Evolutionary conservation across 1,284 basidiomycete species (phyloP), one percentile per base, ranked within the genome.

Genomic region (Ceratobasidium sp.): DNA sequence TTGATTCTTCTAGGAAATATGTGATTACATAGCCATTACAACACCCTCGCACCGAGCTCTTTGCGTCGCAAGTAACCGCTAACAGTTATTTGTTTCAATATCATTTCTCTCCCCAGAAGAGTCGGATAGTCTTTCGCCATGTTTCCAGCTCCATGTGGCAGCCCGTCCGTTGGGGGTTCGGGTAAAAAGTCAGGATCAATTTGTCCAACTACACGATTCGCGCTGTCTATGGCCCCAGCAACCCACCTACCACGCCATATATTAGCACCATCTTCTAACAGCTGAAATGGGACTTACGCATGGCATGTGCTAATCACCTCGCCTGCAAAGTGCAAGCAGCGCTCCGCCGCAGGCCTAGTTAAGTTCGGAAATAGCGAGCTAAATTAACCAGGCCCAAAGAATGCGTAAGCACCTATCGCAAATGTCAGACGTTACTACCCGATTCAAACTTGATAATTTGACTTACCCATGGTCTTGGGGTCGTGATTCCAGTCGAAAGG

Each of bases 171-270:
- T 56, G 27, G n/a, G n/a, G n/a, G n/a, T n/a, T n/a, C n/a, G n/a
- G n/a, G n/a, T n/a, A n/a, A n/a, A n/a, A n/a, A n/a, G n/a, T n/a
- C n/a, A n/a, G 54, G 54, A 56, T 56, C 54, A 9, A 66, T 53
- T 29, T 68, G 64, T 4, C 19, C 5, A 11, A 54, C 64, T 5
- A 34, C 64, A 3, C 64, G 64, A 11, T 68, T 22, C 3, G 64
- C 64, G 24, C 64, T 68, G 11, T 68, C 64, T 16, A 68, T 9
- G 29, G 64, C 64, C 3, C 64, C 64, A n/a, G 64, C 49, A 8
- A 68, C 64, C 64, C 64, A 68, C 2, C 64, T 68, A 27, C 24
- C 9, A 8, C n/a, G n/a, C 29, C 13, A 14, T 58, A 8, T 16
- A 24, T 24, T 16, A 31, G n/a, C 6, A 7, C 27, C 22, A 27